These are phyloP conservation scores for Aspergillus quadricinctus DNA, from an alignment of 2,329 filamentous ascomycete species.

Conservation along the genomic window DNA sequence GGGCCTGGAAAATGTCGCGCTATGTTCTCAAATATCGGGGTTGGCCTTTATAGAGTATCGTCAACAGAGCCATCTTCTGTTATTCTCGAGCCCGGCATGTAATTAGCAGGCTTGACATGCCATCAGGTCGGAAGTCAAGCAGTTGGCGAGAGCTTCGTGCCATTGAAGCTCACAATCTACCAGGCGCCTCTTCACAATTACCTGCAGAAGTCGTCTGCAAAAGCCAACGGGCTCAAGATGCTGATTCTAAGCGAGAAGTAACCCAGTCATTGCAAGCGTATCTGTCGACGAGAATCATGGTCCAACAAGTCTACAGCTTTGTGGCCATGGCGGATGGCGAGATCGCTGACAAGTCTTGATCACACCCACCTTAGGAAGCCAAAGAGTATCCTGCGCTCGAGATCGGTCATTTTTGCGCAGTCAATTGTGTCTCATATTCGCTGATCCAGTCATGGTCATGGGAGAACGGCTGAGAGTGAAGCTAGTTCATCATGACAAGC, in stretches of 20 bases:
- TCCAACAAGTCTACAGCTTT: too few species aligned
- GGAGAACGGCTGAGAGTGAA: background rate
- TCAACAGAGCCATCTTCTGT: background rate
- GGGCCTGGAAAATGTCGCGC: too few species aligned
- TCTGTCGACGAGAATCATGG: too few species aligned
- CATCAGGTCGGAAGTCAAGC: too few species aligned
- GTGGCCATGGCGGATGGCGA: background rate
- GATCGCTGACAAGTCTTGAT: background rate
- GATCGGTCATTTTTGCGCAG: background rate
- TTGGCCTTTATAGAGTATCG: background rate
- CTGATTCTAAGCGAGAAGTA: background rate
- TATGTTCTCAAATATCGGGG: too few species aligned
- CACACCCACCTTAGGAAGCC: background rate
- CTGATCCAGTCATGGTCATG: background rate
- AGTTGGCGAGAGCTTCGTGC: too few species aligned
- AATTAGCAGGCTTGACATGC: too few species aligned
- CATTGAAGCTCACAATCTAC: too few species aligned
- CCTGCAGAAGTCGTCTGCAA: too few species aligned
- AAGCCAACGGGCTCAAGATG: too few species aligned
- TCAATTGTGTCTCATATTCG: background rate
- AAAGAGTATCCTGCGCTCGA: background rate
- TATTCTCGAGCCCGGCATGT: too few species aligned
- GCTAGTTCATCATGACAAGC: background rate
- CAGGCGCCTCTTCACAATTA: too few species aligned
- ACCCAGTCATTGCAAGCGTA: background rate